Evolutionary conservation across 768 basidiomycete species (phyloP), one percentile per base, ranked within the genome.

Genomic region (Trametes maxima): DNA sequence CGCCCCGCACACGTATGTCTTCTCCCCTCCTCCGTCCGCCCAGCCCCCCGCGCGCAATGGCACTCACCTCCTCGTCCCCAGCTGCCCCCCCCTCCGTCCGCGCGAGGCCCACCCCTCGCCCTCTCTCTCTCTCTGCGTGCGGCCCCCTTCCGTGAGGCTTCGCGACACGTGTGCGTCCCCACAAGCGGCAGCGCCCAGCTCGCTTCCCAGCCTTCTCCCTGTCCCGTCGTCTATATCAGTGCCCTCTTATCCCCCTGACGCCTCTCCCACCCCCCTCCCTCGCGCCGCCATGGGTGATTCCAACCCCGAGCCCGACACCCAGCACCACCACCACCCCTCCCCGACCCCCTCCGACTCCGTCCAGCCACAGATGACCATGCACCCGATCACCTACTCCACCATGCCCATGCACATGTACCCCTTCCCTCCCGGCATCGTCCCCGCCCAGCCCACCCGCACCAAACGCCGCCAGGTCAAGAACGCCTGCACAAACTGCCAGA

Each of bases 401-500:
- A 77, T 84, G 74, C 83, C 80, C 39, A 82, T 86, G 80, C 87
- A 87, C 72, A 86, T 89, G 80, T 90, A 87, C 74, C 84, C 86
- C 50, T 85, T 87, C 76, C 77, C 84, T 55, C 77, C 80, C 40
- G 79, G 79, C 63, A 47, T 79, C 73, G 69, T 75, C 68, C 68
- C 80, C 60, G 65, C 77, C 57, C 79, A 81, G 64, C 79, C 82
- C 22, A 78, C 82, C 62, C 87, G 87, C 65, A 80, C 88, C 40
- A 94, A 94, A 75, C 90, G 92, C 65, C 80, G 88, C 54, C 92
- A 94, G 69, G 92, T 94, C 79, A 94, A 93, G 82, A 93, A 92
- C 65, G 92, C 92, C 54, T 94, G 92, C 75, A 93, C 91, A 35
- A 90, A 90, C 65, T 94, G 92, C 70, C 92, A 93, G 74, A 92